Evolutionary conservation across 176 grass and related monocot genomes (phyloP).

Genomic region (maize (Zea mays)): DNA sequence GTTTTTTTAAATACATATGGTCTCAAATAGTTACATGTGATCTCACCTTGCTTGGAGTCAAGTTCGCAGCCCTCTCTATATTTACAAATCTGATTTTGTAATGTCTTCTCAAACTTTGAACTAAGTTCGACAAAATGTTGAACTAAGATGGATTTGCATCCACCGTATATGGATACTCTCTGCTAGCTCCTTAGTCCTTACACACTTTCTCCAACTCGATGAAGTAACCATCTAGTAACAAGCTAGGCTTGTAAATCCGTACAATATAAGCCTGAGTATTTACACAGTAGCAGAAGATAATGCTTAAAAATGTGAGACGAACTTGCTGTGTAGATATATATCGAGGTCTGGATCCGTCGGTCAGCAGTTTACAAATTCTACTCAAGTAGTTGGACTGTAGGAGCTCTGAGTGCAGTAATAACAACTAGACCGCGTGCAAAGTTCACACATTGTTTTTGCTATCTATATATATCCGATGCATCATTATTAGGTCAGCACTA

Average conservation of each 20-base stretch:
- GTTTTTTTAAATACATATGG: constrained; percentile 26
- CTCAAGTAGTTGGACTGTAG: not conserved
- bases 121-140: not conserved
- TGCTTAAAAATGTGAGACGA: not conserved
- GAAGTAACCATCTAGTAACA: not conserved
- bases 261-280: not conserved
- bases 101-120: not conserved
- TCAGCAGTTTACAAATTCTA: not conserved
- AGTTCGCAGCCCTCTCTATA: not conserved
- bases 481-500: not conserved
- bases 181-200: no score
- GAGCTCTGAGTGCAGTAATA: not conserved
- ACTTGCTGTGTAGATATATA: not conserved
- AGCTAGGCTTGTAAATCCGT: not conserved
- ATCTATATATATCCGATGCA: not conserved
- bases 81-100: not conserved
- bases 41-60: not conserved
- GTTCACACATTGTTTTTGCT: not conserved
- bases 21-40: not conserved
- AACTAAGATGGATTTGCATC: not conserved
- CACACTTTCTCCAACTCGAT: not conserved
- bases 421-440: not conserved
- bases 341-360: not conserved
- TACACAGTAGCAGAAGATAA: not conserved
- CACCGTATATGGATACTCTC: not conserved